Conservation (phyloP, 2,329 filamentous ascomycete genomes). For the Diplodia corticola region DNA sequence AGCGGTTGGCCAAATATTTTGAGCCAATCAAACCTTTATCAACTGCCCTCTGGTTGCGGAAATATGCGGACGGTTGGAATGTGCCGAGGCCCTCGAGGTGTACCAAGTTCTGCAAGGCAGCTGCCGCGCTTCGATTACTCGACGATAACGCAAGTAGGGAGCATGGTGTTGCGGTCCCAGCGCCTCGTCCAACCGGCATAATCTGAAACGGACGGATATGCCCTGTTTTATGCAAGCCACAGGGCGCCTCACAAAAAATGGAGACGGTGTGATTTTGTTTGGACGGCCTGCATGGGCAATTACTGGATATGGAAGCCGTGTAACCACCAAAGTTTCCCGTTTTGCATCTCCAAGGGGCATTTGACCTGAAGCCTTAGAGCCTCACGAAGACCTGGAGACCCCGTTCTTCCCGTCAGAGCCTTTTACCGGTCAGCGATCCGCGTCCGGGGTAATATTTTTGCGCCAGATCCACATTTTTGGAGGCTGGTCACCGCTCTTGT, state of each 20-base stretch:
- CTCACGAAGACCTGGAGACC: not conserved
- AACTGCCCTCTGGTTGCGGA: not conserved
- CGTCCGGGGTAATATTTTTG: slow-evolving; percentile 17
- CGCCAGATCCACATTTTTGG: slow-evolving; percentile 4
- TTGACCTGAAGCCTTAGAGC: not conserved
- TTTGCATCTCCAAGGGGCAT: not conserved
- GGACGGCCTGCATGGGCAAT: not conserved
- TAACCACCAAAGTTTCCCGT: not conserved
- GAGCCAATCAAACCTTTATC: not conserved
- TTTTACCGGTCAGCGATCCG: slow-evolving; percentile 3
- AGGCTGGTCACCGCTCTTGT: slow-evolving; percentile 6
- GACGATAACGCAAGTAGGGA: too few relatives aligned
- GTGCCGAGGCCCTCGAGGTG: too few relatives aligned
- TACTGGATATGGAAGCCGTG: not conserved
- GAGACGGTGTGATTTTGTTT: not conserved
- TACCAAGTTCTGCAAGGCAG: too few relatives aligned
- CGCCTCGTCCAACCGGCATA: not conserved
- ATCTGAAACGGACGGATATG: not conserved
- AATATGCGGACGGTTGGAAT: too few relatives aligned
- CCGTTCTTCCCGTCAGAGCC: not conserved
- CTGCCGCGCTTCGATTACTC: too few relatives aligned
- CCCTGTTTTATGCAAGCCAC: not conserved
- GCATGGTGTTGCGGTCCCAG: too few relatives aligned
- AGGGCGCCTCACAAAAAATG: not conserved
- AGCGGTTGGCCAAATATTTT: not conserved